Conservation (phyloP, 441 rosid species). For the Pelargonium fulgidum region DNA sequence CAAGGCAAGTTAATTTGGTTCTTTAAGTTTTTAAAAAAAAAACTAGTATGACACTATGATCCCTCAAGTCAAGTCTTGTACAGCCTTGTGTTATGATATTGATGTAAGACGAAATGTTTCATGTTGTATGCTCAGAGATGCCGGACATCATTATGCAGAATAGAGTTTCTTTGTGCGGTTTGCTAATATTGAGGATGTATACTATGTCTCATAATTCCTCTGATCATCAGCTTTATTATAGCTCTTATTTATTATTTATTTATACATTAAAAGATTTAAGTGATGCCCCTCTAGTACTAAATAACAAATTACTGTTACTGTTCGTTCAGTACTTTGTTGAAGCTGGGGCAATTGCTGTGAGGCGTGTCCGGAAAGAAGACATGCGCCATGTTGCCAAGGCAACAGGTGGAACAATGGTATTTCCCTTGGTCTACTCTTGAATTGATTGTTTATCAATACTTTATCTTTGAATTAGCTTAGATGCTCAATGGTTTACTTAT, state of each 20-base stretch:
- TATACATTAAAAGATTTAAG: neutral
- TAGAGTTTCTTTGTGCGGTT: neutral
- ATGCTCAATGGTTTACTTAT: neutral
- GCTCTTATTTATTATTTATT: neutral
- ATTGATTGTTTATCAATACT: slow-evolving; percentile 2
- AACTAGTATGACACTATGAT: neutral
- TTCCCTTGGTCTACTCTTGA: slow-evolving; percentile 9
- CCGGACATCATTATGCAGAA: neutral
- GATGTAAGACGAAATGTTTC: neutral
- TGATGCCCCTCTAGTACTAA: neutral
- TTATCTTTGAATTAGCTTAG: neutral
- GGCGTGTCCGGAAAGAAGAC: slow-evolving; percentile 93
- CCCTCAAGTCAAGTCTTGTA: neutral
- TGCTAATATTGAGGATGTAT: neutral
- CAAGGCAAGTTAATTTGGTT: slow-evolving; percentile 42
- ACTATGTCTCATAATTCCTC: neutral
- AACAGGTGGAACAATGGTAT: slow-evolving; percentile 91
- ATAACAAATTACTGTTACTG: neutral
- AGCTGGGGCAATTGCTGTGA: slow-evolving; percentile 95
- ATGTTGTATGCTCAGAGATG: neutral
- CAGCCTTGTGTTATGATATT: neutral
- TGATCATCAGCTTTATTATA: neutral
- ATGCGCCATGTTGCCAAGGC: slow-evolving; percentile 98
- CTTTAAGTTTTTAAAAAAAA: neutral
- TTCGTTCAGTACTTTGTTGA: slow-evolving; percentile 83